phyloP scores from a whole-genome alignment of 257 asterid genomes.

The Petrea volubilis region DNA sequence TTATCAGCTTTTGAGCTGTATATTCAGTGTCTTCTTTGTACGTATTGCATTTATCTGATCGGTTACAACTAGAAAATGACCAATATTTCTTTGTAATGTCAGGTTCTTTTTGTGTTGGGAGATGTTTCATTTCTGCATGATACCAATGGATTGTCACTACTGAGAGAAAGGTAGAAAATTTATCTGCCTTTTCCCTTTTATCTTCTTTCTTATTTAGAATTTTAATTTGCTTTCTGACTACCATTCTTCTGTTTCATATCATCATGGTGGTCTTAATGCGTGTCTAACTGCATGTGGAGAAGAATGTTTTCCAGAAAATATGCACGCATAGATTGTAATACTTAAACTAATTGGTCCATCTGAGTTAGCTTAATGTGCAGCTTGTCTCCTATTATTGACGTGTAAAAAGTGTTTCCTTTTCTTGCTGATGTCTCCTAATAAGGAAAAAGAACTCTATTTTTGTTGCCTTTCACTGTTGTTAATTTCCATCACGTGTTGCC shows the following conservation, averaged over 20 bases:
- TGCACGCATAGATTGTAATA: no score
- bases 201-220: background rate
- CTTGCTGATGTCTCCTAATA: background rate
- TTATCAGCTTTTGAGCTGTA: background rate
- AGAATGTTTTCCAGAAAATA: background rate
- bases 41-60: no score
- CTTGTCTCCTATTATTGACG: background rate
- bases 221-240: constrained; percentile 2
- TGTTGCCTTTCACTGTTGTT: background rate
- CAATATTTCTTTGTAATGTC: constrained; percentile 1
- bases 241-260: constrained; percentile 13
- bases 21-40: no score
- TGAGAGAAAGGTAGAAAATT: constrained; percentile 59
- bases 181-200: constrained; percentile 3
- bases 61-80: background rate
- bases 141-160: constrained; percentile 83
- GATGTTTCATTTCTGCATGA: constrained; percentile 95
- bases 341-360: no score
- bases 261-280: background rate
- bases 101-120: constrained; percentile 83
- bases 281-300: background rate
- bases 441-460: background rate
- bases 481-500: background rate
- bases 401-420: no score
- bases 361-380: background rate